Base-by-base conservation (phyloP, 1,284 basidiomycete species). In the Golubevia sp. region DNA sequence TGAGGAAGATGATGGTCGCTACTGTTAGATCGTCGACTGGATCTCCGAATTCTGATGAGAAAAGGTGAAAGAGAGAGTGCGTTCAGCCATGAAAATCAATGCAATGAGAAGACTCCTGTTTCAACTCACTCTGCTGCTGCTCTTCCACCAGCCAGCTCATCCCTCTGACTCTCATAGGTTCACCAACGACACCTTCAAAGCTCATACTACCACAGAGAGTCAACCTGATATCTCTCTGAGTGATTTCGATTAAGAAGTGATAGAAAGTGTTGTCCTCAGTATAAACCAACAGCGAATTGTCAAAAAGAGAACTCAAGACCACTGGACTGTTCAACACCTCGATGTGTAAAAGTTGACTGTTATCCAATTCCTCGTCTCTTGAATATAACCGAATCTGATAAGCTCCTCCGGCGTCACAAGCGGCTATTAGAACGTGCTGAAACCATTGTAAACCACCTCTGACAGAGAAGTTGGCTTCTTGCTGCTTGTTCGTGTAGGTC, bases 81-180 rank as follows among this genome's bases (percentile, higher is more conserved):
- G 55, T 11, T 21, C 21, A 15, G n/a, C n/a, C 3, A 11, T 56
- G 3, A 24, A 11, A 34, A 44, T 6, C 8, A 20, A 27, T 11
- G 34, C 20, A 7, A 34, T 1, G 23, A 13, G 8, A 6, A 1
- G 1, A 2, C 49, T 21, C 15, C 30, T 26, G 27, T 11, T 21
- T 34, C 38, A 8, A 86, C 90, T 76, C 76, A 94, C 94, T 90
- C 85, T 96, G 97, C 81, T 99, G 95, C 7, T 91, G 90, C 64
- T 88, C 88, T 0, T 97, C 96, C 55, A 99, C 92, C 88, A 99
- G 91, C 97, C 97, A 99, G 83, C 94, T 97, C 79, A 99, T 85
- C 58, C 92, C 93, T 68, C 95, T 86, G 0, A 99, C 96, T 7
- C 92, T 88, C 25, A 87, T 88, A 0, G 97, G 95, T 13, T 90